These are phyloP conservation scores for Colletotrichum gloeosporioides DNA, from an alignment of 2,329 filamentous ascomycete genomes.

Conservation along the genomic window DNA sequence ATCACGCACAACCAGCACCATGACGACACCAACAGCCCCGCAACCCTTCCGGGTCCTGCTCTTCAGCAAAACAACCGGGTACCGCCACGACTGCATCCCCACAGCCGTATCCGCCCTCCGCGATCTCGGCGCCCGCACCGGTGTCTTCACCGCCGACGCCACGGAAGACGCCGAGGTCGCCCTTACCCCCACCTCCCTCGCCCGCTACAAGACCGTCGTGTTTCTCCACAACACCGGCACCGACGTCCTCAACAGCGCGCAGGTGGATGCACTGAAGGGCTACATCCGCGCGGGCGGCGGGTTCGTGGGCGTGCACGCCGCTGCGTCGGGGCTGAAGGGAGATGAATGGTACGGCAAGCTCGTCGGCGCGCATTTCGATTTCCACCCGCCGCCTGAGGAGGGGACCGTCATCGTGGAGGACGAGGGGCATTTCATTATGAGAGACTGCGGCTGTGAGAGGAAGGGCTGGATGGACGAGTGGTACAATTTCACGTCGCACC, in stretches of 20 bases:
- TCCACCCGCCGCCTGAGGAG: conserved; percentile 41
- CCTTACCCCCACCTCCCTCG: conserved; percentile 34
- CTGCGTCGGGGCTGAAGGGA: conserved; percentile 36
- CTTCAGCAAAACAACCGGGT: conserved; percentile 42
- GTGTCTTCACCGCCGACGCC: conserved; percentile 34
- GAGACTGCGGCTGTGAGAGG: background rate
- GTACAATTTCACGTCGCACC: conserved; percentile 45
- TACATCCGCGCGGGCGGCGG: conserved; percentile 40
- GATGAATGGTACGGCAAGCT: conserved; percentile 41
- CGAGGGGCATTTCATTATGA: conserved; percentile 33
- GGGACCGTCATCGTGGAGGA: conserved; percentile 35
- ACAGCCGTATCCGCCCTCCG: conserved; percentile 37
- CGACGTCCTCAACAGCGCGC: conserved; percentile 35
- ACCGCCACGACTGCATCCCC: conserved; percentile 44
- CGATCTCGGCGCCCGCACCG: conserved; percentile 29
- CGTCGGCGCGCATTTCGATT: conserved; percentile 42
- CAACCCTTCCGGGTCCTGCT: conserved; percentile 37
- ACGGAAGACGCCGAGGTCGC: conserved; percentile 39
- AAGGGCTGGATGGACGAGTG: conserved; percentile 45
- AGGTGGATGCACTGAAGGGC: conserved; percentile 36
- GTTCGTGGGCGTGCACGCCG: conserved; percentile 46
- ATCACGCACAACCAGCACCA: background rate
- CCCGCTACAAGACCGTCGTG: conserved; percentile 38
- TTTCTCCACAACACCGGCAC: conserved; percentile 42
- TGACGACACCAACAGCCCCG: background rate